A percentile compares a stretch with the other conserved stretches of the same genome.
These are phyloP conservation scores for Aspergillus carlsbadensis DNA, from an alignment of 495 filamentous ascomycete species.

Conservation along the genomic window DNA sequence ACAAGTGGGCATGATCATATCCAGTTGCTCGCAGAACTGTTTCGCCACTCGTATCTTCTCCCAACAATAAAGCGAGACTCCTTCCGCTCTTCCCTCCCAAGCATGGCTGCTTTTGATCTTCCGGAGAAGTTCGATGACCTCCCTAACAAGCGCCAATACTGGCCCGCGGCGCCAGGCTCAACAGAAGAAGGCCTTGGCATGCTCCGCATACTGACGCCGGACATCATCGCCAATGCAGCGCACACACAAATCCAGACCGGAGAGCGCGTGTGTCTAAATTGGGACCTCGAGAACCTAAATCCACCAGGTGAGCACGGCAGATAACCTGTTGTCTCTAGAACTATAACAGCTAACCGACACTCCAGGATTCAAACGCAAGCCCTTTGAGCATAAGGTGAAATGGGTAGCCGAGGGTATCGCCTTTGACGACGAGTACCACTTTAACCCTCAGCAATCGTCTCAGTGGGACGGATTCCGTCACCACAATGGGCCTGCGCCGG, in stretches of 20 bases:
- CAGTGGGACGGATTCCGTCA: slow-evolving; percentile 83
- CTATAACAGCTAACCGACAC: background rate
- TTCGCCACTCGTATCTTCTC: too few species aligned
- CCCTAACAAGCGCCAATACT: slow-evolving; percentile 48
- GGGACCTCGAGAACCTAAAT: slow-evolving; percentile 50
- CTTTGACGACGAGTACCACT: slow-evolving; percentile 66
- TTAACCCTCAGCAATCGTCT: slow-evolving; percentile 74
- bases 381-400: slow-evolving; percentile 58
- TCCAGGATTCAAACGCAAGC: slow-evolving; percentile 52
- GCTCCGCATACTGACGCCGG: slow-evolving; percentile 48
- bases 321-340: background rate
- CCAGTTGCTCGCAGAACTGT: background rate
- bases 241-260: slow-evolving; percentile 48
- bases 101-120: slow-evolving; percentile 27
- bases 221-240: slow-evolving; percentile 47
- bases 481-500: slow-evolving; percentile 39
- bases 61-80: too few species aligned
- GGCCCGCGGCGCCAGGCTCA: slow-evolving; percentile 44
- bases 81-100: too few species aligned
- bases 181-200: slow-evolving; percentile 54
- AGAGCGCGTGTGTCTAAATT: slow-evolving; percentile 50
- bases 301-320: slow-evolving; percentile 32
- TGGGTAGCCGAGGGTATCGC: slow-evolving; percentile 46
- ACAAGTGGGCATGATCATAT: background rate
- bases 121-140: slow-evolving; percentile 49